Evolutionary conservation across 345 rosid genomes (phyloP).

Genomic region (Gossypium bickii): DNA sequence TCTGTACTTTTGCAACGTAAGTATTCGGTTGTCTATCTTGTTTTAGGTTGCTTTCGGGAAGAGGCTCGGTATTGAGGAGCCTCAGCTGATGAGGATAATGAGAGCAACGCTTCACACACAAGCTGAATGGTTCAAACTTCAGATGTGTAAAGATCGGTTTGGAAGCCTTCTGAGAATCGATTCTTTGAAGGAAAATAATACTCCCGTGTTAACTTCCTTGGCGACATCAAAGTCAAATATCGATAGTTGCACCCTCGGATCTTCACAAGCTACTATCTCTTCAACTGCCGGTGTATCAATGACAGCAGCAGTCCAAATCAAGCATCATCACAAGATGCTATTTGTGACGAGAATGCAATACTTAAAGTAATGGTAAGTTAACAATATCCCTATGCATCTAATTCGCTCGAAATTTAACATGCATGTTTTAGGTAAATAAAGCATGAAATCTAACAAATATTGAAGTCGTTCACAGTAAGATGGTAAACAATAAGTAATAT

Average conservation of each 20-base stretch:
- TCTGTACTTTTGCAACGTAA: not conserved
- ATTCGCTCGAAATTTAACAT: not conserved
- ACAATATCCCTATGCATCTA: not conserved
- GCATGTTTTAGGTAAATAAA: not conserved
- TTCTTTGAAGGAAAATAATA: slow-evolving; percentile 57
- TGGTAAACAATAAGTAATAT: not conserved
- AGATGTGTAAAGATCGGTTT: slow-evolving; percentile 78
- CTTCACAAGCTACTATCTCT: slow-evolving; percentile 68
- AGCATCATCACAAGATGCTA: slow-evolving; percentile 54
- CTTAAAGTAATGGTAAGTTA: slow-evolving; percentile 90
- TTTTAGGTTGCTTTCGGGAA: slow-evolving; percentile 67
- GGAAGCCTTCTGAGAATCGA: slow-evolving; percentile 63
- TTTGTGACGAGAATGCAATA: slow-evolving; percentile 79
- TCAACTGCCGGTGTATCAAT: slow-evolving; percentile 56
- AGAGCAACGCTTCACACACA: slow-evolving; percentile 86
- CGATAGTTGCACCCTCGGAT: slow-evolving; percentile 64
- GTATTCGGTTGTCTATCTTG: not conserved
- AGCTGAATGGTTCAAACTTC: slow-evolving; percentile 87
- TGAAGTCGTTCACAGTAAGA: not conserved
- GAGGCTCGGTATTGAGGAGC: slow-evolving; percentile 81
- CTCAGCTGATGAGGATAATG: slow-evolving; percentile 80
- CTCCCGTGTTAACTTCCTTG: slow-evolving; percentile 44
- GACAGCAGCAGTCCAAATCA: slow-evolving; percentile 79
- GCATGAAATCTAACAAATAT: not conserved
- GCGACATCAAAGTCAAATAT: slow-evolving; percentile 50